Evolutionary conservation across 345 rosid species (phyloP), one percentile per base, ranked within the genome.

Genomic region (Eucalyptus shirleyi): DNA sequence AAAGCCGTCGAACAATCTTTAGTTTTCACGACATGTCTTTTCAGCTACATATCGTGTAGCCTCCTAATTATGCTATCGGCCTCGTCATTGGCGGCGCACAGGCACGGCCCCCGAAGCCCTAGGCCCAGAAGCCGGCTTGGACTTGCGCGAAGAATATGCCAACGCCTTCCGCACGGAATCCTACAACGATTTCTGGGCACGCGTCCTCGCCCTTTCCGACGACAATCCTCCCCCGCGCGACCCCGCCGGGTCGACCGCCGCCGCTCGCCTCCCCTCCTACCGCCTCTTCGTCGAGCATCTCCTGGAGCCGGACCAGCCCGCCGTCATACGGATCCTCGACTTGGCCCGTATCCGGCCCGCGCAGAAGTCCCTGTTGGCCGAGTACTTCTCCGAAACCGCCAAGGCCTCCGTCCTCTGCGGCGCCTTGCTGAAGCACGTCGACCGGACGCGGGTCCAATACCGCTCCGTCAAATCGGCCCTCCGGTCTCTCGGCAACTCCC

Each of bases 161-260:
- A 94, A 95, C 21, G 98, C 99, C 34, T 96, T 96, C 60, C 90
- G 98, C 67, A 97, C 99, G 4, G 97, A 96, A 92, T 97, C 99
- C 15, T 96, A 95, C 93, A 91, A 89, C 34, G 93, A 95, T 2
- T 96, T 97, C 21, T 97, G 98, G 99, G 93, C 95, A 86, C 97
- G 94, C 56, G 96, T 95, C 53, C 85, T 91, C 0, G 59, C 92
- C 0, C 65, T 95, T 88, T 90, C 86, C 87, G 91, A 50, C 42
- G 80, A 85, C 65, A 60, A 32, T 89, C 92, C 56, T 62, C 47
- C 87, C 90, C 30, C 92, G 88, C 26, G 88, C 87, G 55, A 91
- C 93, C 60, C 90, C 13, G 30, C 72, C 40, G 62, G 95, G 44
- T 93, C 95, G 15, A 92, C 95, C 87, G 90, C 97, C 7, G 94